A percentile compares a stretch with the other conserved stretches of the same genome.
Conservation (phyloP, 1,139 yeast genomes). For the Pichia sp. region DNA sequence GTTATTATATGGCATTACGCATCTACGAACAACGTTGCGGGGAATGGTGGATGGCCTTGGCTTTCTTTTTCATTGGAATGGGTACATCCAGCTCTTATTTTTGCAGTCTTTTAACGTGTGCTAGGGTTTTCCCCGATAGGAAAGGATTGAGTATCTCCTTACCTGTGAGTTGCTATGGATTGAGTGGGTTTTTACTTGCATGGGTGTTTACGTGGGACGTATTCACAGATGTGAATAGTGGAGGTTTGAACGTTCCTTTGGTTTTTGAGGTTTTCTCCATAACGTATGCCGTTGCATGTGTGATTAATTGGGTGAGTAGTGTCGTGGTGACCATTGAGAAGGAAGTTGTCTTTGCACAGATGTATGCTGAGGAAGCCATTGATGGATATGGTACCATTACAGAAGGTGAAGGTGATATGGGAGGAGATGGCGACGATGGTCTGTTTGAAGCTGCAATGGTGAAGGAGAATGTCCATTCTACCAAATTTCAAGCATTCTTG, state of each 20-base stretch:
- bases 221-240: conserved; percentile 28
- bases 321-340: conserved; percentile 58
- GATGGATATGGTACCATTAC: conserved; percentile 8
- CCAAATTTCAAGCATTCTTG: conserved; percentile 46
- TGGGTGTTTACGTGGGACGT: conserved; percentile 41
- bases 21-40: conserved; percentile 20
- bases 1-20: conserved; percentile 49
- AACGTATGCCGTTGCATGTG: conserved; percentile 49
- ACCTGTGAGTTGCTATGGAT: conserved; percentile 84
- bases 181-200: conserved; percentile 63
- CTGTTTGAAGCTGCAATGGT: too few relatives aligned
- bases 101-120: conserved; percentile 73
- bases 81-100: conserved; percentile 81
- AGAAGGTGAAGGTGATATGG: conserved; percentile 34
- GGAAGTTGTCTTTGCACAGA: conserved; percentile 37
- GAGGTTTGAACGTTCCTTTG: conserved; percentile 40
- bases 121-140: conserved; percentile 76
- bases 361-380: conserved; percentile 11
- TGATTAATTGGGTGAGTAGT: conserved; percentile 54
- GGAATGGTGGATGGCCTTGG: conserved; percentile 31
- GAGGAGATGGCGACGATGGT: too few relatives aligned
- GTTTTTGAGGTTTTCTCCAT: conserved; percentile 55
- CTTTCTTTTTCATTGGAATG: conserved; percentile 56
- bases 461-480: too few relatives aligned
- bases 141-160: conserved; percentile 80